These are phyloP conservation scores for Tilletia caries DNA, from an alignment of 1,284 basidiomycete genomes.

Conservation along the genomic window DNA sequence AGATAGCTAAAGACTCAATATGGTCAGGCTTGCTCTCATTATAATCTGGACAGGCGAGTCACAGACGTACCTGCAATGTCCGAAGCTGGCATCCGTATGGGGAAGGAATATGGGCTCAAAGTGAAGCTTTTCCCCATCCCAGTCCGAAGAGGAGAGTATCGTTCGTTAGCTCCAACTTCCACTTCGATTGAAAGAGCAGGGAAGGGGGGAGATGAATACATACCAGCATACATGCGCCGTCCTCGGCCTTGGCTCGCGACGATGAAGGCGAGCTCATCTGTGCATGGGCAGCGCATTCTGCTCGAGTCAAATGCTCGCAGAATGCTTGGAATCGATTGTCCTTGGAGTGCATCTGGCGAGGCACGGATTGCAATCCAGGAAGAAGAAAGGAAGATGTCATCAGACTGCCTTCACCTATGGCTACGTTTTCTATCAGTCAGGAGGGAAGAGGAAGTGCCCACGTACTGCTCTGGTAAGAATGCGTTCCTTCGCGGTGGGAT, in stretches of 20 bases:
- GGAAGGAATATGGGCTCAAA: constrained; percentile 40
- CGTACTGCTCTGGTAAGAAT: constrained; percentile 33
- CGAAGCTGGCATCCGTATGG: constrained; percentile 44
- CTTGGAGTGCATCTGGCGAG: neutral
- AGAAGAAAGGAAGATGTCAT: neutral
- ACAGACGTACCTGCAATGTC: constrained; percentile 41
- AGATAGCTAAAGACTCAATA: constrained; percentile 27
- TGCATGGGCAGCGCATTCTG: constrained; percentile 27
- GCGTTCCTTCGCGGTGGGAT: constrained; percentile 44
- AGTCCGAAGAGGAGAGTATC: neutral
- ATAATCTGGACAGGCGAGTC: neutral
- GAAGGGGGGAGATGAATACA: neutral
- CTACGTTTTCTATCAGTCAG: neutral
- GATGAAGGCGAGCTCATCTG: too few relatives aligned
- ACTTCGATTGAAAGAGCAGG: neutral
- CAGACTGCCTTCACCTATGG: neutral
- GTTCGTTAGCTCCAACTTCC: too few relatives aligned
- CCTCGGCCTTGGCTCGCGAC: neutral
- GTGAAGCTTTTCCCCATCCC: constrained; percentile 26
- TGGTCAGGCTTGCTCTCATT: too few relatives aligned
- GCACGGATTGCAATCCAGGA: too few relatives aligned
- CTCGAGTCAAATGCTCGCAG: constrained; percentile 40
- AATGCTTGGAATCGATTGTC: constrained; percentile 41
- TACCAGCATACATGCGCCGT: constrained; percentile 9
- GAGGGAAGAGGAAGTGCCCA: neutral